Base-by-base conservation (phyloP, 2,329 filamentous ascomycete genomes). In the Aureobasidium sp. region DNA sequence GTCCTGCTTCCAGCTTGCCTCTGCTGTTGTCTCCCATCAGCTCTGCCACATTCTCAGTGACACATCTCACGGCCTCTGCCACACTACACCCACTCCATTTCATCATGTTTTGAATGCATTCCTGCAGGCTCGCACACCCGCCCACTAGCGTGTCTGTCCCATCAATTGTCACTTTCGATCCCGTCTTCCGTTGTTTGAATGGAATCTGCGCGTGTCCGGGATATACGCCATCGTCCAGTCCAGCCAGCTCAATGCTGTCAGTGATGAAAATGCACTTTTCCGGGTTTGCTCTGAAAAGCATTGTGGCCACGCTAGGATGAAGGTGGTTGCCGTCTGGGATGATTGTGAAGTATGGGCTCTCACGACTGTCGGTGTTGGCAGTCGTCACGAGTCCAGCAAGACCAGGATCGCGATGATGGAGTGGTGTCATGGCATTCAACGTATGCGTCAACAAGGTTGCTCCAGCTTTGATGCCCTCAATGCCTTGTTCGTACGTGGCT, bases 321-420 rank as follows among this genome's bases (percentile, higher is more conserved):
- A 84, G 70, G 64, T 84, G 82, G 56, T 82, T 76, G 36, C 78
- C 78, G 63, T 84, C 82, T 3, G 81, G 72, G 29, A 84, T 83
- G 49, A 84, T 69, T 25, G 77, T 78, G 70, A 77, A 84, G 68
- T 77, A 84, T 1, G 81, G 79, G 11, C 73, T 64, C 4, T 60
- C 52, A 2, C 20, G 37, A 29, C 34, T 62, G 62, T 47, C 70
- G 64, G 9, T 65, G 59, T 52, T 68, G 58, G 62, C 60, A 67
- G 71, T 64, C 8, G 70, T 68, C 59, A 75, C 66, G 53, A 78
- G 67, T 29, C 81, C 81, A 36, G 79, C 75, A 17, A 84, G 72
- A 1, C 81, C 80, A 3, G 81, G 81, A 34, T 78, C 75, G 36
- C 82, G 76, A 49, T 82, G 81, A 61, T 78, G 72, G 3, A 82